Evolutionary conservation across 331 rosid genomes (phyloP), one percentile per base, ranked within the genome.

Genomic region (Malus hybrid): DNA sequence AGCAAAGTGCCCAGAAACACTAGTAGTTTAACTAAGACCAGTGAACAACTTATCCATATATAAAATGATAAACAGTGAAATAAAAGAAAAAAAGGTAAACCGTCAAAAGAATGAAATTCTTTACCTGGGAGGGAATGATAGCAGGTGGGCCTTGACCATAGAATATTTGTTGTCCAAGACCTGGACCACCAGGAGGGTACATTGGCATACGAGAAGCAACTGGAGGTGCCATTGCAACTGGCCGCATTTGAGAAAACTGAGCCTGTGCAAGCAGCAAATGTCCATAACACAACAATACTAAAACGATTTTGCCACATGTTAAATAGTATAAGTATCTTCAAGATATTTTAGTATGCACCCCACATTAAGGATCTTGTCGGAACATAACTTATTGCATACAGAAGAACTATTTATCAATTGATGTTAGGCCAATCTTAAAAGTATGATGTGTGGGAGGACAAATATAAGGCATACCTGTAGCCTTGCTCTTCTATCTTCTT

Each of bases 111-210:
- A 13, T 50, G 14, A 65, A 16, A 36, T 67, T 33, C 7, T 6
- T 79, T 78, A 94, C 98, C 97, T 94, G 98, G 28, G 98, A 91
- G 70, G 97, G 94, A 84, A 91, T 91, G 54, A 91, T 90, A 73
- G 97, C 91, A 78, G 95, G 97, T 68, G 98, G 98, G 62, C 86
- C 98, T 76, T 93, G 98, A 60, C 96, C 96, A 60, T 93, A 93
- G 84, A 94, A 94, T 82, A 94, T 85, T 76, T 94, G 98, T 71
- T 94, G 98, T 77, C 97, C 97, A 54, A 94, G 76, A 55, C 97
- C 96, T 16, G 98, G 98, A 81, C 90, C 96, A 77, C 98, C 95
- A 32, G 97, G 92, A 54, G 97, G 96, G 73, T 91, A 94, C 89
- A 94, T 88, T 36, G 96, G 96, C 90, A 94, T 85, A 22, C 97